Evolutionary conservation across 768 basidiomycete species (phyloP), one percentile per base, ranked within the genome.

Genomic region (Macrolepiota albuminosa): DNA sequence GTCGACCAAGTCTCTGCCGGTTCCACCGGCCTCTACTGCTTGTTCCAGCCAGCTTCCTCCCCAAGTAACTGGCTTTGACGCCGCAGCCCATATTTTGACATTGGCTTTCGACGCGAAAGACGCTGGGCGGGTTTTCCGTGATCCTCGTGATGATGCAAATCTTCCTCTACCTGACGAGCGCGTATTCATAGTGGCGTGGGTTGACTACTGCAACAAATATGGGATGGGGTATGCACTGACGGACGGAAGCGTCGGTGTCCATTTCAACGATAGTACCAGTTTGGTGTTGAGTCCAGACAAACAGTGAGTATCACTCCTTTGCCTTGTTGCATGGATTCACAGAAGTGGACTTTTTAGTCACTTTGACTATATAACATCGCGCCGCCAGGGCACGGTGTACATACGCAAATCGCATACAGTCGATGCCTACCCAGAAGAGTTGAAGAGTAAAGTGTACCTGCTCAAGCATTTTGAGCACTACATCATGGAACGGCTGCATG

Each of bases 211-310:
- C 71, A 93, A 95, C 74, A 98, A 98, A 79, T 99, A 98, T 73
- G 97, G 96, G n/a, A 98, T 98, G 92, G 97, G 96, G 1, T 98
- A 97, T 71, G 93, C 94, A 4, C 78, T 98, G 68, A 96, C 94
- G 21, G 95, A 99, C 68, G 95, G 96, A 3, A 90, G 91, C 24
- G 88, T 98, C 49, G 93, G 94, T 5, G 93, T 98, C 24, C 88
- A 98, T 73, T 99, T 97, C 77, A 98, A 98, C 67, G 97, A 99
- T 71, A 93, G 90, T 69, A 93, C 94, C 16, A 89, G 84, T 34
- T 70, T 97, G 63, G 84, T 97, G 36, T 76, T 98, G 63, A 84
- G 91, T 42, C 86, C 96, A 1, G 89, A 91, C 67, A 95, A 93
- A 73, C 76, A 85, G 96, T 96, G 66, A 66, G 93, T 80, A 29